Evolutionary conservation across 169 alveolate species (phyloP), one percentile per base, ranked within the genome.

Genomic region (Plasmodium gallinaceum): DNA sequence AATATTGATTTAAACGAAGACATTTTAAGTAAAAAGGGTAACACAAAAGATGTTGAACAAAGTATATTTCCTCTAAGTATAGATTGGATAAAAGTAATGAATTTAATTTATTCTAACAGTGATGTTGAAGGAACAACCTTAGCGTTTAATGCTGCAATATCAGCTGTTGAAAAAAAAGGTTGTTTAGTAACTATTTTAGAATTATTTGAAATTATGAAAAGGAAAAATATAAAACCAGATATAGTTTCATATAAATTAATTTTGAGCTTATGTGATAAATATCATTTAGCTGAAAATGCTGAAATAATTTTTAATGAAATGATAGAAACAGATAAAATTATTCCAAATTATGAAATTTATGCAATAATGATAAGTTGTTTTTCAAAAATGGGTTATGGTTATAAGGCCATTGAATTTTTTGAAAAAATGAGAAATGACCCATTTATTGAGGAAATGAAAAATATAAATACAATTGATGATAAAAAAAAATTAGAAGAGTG

Each of bases 161-260:
- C 91, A 12, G 91, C 91, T 16, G 91, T 70, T 12, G 91, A 83
- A 83, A 83, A 83, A 61, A 83, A 83, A 48, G 86, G 91, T 24
- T 83, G 91, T 46, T 71, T 83, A 61, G 20, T 37, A 37, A 52
- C 86, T 32, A 58, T 83, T 42, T 18, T 83, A 46, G 91, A 83
- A 43, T 16, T 83, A 57, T 54, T 83, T 61, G 91, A 70, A 58
- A 69, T 46, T n/a, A 83, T 83, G 91, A 83, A 83, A 68, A 83
- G 69, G 7, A 83, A 83, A 83, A 83, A 83, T 46, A 83, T 83
- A 68, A 83, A 83, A 83, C 91, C 91, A 58, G 91, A 83, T 57
- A 18, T 83, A 61, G 74, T 83, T 6, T 83, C 91, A 5, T 83
- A 83, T 61, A 83, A 83, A 12, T 43, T 83, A 16, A 45, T 83